Percentiles rank a stretch among this genome's conserved stretches.
Conservation (phyloP, 208 protist species). For the Naegleria gruberi region DNA sequence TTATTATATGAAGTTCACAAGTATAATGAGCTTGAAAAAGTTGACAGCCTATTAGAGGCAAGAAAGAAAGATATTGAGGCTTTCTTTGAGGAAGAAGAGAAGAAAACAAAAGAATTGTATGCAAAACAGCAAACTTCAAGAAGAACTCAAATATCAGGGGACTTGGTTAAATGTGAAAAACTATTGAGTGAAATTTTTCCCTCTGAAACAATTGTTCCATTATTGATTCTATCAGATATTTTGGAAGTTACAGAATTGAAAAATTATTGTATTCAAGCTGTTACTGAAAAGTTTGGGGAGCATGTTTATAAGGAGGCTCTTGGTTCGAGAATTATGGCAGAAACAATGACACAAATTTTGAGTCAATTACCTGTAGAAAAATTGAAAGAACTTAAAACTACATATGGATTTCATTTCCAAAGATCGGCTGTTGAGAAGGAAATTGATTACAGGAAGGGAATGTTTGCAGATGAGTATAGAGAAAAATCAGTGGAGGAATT, state of each 20-base stretch:
- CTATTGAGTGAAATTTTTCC: neutral
- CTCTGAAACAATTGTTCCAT: neutral
- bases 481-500: neutral
- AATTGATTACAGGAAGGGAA: slow-evolving; percentile 8
- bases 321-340: neutral
- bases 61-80: neutral
- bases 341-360: neutral
- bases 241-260: neutral
- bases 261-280: neutral
- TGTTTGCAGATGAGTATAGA: neutral
- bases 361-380: neutral
- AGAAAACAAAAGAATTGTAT: neutral
- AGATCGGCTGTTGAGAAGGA: neutral
- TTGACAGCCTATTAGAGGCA: neutral
- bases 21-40: neutral
- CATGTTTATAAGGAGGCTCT: neutral
- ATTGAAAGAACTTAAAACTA: neutral
- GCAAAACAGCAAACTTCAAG: neutral
- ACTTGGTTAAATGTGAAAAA: neutral
- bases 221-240: neutral
- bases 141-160: neutral
- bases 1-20: slow-evolving; percentile 14
- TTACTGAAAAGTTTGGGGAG: neutral
- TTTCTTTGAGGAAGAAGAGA: neutral
- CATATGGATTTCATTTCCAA: neutral